Evolutionary conservation across 345 rosid species (phyloP).

Genomic region (Syzygium grande): DNA sequence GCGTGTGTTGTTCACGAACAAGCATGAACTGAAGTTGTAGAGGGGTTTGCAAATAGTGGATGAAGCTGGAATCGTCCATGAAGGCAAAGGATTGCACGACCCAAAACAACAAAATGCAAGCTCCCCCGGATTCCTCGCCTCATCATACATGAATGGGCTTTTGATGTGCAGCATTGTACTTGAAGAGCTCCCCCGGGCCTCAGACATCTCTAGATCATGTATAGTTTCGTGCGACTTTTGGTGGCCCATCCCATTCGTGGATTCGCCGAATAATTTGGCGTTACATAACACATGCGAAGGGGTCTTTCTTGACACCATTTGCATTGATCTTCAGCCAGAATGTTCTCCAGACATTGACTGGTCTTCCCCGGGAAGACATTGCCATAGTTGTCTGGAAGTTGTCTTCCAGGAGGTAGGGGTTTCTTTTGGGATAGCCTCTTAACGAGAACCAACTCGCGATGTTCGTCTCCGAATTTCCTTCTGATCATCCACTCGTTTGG

Average conservation of each 20-base stretch:
- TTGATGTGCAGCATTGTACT: fast-evolving
- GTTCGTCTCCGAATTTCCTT: background rate
- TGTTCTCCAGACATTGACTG: background rate
- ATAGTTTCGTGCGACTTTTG: background rate
- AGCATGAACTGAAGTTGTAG: background rate
- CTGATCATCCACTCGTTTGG: background rate
- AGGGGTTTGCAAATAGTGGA: background rate
- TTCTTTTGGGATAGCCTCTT: background rate
- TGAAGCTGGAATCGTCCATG: background rate
- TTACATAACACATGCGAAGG: background rate
- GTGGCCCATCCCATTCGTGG: background rate
- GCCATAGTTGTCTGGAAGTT: background rate
- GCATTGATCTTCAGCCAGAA: background rate
- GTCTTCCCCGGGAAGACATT: background rate
- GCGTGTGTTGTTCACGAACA: fast-evolving
- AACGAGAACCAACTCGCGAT: background rate
- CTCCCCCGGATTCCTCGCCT: background rate
- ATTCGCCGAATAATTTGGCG: background rate
- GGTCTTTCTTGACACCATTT: background rate
- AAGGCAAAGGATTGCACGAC: background rate
- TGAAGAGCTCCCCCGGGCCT: background rate
- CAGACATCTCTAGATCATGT: background rate
- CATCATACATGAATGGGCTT: background rate
- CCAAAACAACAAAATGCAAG: background rate
- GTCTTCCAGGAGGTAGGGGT: background rate